Evolutionary conservation across 2,329 filamentous ascomycete genomes (phyloP), one percentile per base, ranked within the genome.

Genomic region (Diaporthe sp.): DNA sequence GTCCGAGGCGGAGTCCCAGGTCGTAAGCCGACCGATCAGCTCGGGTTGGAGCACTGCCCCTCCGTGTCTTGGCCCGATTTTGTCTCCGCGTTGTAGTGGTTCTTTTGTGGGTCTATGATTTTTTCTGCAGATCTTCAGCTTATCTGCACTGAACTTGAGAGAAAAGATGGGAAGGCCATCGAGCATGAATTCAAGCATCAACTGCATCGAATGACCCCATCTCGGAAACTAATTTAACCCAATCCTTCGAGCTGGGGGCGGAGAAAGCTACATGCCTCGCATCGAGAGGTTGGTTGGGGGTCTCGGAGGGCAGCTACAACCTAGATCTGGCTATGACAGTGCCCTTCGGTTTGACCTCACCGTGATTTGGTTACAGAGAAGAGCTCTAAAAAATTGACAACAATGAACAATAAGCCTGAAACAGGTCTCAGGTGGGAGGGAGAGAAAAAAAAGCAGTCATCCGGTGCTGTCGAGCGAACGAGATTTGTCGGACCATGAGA

Each of bases 71-170:
- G 61, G 42, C 61, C 61, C 42, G 61, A 27, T 66, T 66, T 66
- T 66, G 61, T 66, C 61, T 66, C 42, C 61, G 61, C 61, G 61
- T 19, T 51, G 27, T 35, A 35, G 61, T 47, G 61, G 61, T 47
- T 32, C 42, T 51, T 66, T 7, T 66, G 61, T 10, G 44, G 61
- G 30, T 35, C 27, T 51, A 22, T 25, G 25, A n/a, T n/a, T 50
- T 50, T n/a, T 50, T 30, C 47, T 7, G 61, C 42, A 37, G 32
- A 25, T 37, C 61, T 51, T 10, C 44, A 17, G 10, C 58, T 61
- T 15, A 13, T 42, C 30, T 35, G 19, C 27, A 37, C 19, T 13
- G 32, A 35, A n/a, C 9, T 22, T 13, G 19, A 7, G n/a, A 15
- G 15, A 19, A 63, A 22, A 2, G 17, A 17, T 30, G 4, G 17